phyloP scores from a whole-genome alignment of 805 yeast genomes.

The Kazachstania kunashirensis region DNA sequence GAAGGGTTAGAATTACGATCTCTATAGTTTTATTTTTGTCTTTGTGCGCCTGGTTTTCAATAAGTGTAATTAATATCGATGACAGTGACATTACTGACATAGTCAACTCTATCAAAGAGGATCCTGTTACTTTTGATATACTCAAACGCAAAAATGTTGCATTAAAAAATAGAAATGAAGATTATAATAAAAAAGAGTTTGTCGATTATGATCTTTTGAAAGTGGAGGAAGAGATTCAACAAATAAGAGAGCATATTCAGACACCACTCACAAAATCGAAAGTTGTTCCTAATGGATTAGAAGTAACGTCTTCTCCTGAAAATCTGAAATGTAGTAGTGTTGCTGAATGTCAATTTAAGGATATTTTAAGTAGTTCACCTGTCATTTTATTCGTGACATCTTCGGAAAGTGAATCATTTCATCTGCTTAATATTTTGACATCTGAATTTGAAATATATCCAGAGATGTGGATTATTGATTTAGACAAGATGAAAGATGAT shows the following conservation, averaged over 20 bases:
- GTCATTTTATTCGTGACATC: conserved; percentile 42
- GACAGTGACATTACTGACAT: too few species aligned
- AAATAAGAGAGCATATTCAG: not conserved
- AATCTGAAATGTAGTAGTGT: not conserved
- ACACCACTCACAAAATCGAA: not conserved
- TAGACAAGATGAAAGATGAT: conserved; percentile 42
- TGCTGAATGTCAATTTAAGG: conserved; percentile 28
- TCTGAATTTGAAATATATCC: conserved; percentile 63
- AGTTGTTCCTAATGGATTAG: not conserved
- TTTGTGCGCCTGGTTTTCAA: too few species aligned
- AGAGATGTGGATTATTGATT: conserved; percentile 58
- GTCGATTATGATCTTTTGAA: not conserved
- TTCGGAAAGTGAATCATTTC: conserved; percentile 59
- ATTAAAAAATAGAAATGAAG: too few species aligned
- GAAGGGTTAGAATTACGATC: too few species aligned
- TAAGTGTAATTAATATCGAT: too few species aligned
- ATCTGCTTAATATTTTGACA: conserved; percentile 50
- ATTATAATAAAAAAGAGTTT: too few species aligned
- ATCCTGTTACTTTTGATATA: too few species aligned
- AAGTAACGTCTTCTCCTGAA: too few species aligned
- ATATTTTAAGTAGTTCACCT: conserved; percentile 50
- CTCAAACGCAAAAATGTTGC: too few species aligned
- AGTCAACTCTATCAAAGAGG: too few species aligned
- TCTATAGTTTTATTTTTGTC: too few species aligned
- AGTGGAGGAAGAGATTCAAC: conserved; percentile 4